Base-by-base conservation (phyloP, 163 green algal genomes). In the Chlorella variabilis region DNA sequence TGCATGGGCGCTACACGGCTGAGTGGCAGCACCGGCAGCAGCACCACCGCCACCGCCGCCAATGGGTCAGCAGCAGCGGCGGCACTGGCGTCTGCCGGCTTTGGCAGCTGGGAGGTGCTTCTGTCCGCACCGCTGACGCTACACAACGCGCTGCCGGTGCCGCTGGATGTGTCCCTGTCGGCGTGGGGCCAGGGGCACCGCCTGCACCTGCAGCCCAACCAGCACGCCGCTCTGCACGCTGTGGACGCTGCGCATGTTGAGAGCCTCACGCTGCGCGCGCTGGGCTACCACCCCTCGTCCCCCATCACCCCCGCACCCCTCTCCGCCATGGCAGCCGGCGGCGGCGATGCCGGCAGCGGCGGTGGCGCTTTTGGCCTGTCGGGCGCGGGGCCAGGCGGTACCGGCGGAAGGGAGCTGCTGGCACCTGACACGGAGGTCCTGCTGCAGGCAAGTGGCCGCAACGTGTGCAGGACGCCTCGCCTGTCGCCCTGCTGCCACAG, bases 71-170 rank as follows among this genome's bases (percentile, higher is more conserved):
- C 49, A 54, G 25, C 49, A 13, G 33, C 70, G 51, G 36, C 67
- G 31, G 34, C 49, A 0, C 8, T 3, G 36, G 8, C 56, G 38
- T 42, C 58, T n/a, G 59, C 70, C 65, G 25, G 25, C 11, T 23
- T 13, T 7, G 65, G 56, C 75, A 71, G 58, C 17, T 85, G 84
- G 82, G 48, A 88, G 63, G 67, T 94, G 6, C 56, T 83, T 38
- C 41, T 95, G 2, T 68, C 84, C 41, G 75, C 91, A 4, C 88
- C 91, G 0, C 66, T 94, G 34, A 71, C 83, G 23, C 54, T 95
- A 23, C 65, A 87, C 41, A 95, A 95, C 63, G 73, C 79, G 2
- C 80, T 94, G 70, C 91, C 91, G 1, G 84, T 95, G 45, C 86
- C 91, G 0, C 31, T 90, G 34, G 73, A 87, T 21, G 65, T 91